Base-by-base conservation (phyloP, 1,284 basidiomycete genomes). In the Meira nashicola region DNA sequence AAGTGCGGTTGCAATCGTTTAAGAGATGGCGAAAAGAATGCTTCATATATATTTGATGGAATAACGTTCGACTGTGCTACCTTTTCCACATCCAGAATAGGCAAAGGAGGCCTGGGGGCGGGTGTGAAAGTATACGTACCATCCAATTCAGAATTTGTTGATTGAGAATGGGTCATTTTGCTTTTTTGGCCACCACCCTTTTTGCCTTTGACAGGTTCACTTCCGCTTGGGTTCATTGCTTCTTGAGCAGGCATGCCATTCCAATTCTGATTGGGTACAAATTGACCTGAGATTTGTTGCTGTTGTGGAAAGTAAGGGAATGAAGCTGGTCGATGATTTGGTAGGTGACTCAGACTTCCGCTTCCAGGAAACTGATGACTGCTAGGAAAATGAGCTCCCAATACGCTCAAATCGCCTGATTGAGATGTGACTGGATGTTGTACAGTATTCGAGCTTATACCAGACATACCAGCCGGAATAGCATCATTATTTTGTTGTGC, bases 321-420 rank as follows among this genome's bases (percentile, higher is more conserved):
- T 8, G 28, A 33, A 33, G 28, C 28, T 33, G 28, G 28, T 33
- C 28, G 28, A 33, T 33, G 28, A 33, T 33, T 33, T 33, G 3
- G 28, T 33, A 33, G 28, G 28, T 33, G 28, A 8, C 28, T 8
- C 28, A 33, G 3, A 33, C 8, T 33, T 8, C 28, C 28, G 8
- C 28, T 33, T 8, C 28, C 59, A 21, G 64, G 58, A 54, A 71
- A 71, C 23, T 60, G 66, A 53, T 71, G 70, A 21, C 62, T 66
- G 64, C 66, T 68, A 3, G 70, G 70, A 21, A 70, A 70, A 15
- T 61, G 60, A 11, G 62, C 47, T 17, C 60, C 69, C 4, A 71
- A 37, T 61, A 65, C 64, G 1, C 63, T 60, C 14, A 59, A 25
- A 48, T 48, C 46, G 17, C 25, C 12, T 33, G 28, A 33, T 33